These are phyloP conservation scores for Quercus lobata DNA, from an alignment of 331 rosid genomes.

Conservation along the genomic window DNA sequence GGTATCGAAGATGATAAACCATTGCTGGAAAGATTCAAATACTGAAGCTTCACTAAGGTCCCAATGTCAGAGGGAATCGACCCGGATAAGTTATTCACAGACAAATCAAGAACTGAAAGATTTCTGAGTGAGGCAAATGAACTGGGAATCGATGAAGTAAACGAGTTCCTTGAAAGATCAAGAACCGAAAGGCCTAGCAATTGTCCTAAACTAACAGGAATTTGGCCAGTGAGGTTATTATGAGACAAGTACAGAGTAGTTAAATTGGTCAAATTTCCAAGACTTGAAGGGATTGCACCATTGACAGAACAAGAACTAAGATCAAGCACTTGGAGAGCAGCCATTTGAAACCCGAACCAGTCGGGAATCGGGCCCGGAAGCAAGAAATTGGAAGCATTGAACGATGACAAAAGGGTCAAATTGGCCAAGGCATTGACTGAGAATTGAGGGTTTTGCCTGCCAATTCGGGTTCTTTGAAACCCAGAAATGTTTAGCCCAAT, in stretches of 20 bases:
- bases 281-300: slow-evolving; percentile 57
- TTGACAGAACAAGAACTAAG: slow-evolving; percentile 68
- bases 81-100: slow-evolving; percentile 58
- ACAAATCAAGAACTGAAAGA: slow-evolving; percentile 65
- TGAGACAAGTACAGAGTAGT: slow-evolving; percentile 57
- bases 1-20: slow-evolving; percentile 57
- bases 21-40: slow-evolving; percentile 73
- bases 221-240: slow-evolving; percentile 57
- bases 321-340: slow-evolving; percentile 62
- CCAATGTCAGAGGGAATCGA: slow-evolving; percentile 54
- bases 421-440: slow-evolving; percentile 64
- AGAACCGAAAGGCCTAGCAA: slow-evolving; percentile 52
- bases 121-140: slow-evolving; percentile 48
- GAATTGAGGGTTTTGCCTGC: slow-evolving; percentile 69
- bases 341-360: slow-evolving; percentile 57
- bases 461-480: slow-evolving; percentile 71
- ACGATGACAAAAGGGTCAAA: slow-evolving; percentile 55
- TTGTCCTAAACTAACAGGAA: slow-evolving; percentile 64
- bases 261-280: slow-evolving; percentile 69
- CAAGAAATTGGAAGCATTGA: slow-evolving; percentile 78
- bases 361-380: slow-evolving; percentile 78
- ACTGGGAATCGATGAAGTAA: slow-evolving; percentile 52
- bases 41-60: slow-evolving; percentile 49
- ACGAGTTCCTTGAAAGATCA: slow-evolving; percentile 62
- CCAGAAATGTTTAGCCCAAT: slow-evolving; percentile 78